phyloP scores from a whole-genome alignment of 2,329 filamentous ascomycete genomes.

The Drechslera avenae region DNA sequence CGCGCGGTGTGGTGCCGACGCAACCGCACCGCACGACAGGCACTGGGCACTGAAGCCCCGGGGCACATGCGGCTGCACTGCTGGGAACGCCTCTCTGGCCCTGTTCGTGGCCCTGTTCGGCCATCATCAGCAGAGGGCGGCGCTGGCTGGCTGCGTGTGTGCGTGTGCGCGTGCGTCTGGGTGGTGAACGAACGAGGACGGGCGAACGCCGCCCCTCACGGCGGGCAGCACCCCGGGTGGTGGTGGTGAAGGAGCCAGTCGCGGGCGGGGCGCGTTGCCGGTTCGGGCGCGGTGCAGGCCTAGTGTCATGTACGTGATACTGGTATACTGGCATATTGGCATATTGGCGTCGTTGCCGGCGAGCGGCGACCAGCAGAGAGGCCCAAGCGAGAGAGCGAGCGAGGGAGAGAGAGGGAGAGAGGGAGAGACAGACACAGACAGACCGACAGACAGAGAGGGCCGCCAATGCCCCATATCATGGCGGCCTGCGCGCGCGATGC shows the following conservation, averaged over 20 bases:
- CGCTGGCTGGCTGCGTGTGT: background rate
- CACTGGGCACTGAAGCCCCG: too few species aligned
- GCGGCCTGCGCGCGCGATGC: background rate
- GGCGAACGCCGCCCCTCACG: constrained; percentile 7
- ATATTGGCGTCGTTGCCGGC: too few species aligned
- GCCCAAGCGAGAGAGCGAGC: too few species aligned
- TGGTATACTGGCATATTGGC: too few species aligned
- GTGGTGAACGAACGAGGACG: constrained; percentile 8
- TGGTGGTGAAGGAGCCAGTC: too few species aligned
- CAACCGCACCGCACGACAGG: constrained; percentile 11
- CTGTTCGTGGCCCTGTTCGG: too few species aligned
- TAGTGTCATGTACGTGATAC: background rate
- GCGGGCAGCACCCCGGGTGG: constrained; percentile 1
- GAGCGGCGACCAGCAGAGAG: too few species aligned
- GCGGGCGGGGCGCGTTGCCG: too few species aligned
- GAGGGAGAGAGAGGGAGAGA: too few species aligned
- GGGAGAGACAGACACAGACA: too few species aligned
- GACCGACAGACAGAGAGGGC: too few species aligned
- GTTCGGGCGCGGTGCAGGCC: background rate
- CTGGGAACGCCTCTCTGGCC: background rate
- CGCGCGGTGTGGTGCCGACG: constrained; percentile 9
- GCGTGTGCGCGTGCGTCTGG: constrained; percentile 1
- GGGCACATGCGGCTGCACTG: background rate
- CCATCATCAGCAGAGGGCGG: too few species aligned
- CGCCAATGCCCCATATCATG: background rate